Evolutionary conservation across 257 asterid genomes (phyloP).

Genomic region (Misopates orontium): DNA sequence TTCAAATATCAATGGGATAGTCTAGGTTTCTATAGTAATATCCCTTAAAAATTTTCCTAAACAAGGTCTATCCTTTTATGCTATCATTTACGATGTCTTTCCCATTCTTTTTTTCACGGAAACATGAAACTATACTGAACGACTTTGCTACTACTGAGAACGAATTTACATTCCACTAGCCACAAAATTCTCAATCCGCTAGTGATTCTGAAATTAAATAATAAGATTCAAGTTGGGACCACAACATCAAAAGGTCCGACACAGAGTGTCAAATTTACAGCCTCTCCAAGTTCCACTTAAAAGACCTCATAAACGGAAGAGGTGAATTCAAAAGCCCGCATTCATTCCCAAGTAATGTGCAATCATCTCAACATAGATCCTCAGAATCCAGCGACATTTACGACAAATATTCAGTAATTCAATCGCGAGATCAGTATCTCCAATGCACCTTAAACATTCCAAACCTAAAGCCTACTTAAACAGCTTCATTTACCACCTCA

Average conservation of each 20-base stretch:
- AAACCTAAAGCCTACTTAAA: not conserved
- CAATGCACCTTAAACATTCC: not conserved
- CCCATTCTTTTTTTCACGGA: not conserved
- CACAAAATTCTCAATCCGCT: not conserved
- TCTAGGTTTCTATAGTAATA: not conserved
- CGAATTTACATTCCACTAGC: not conserved
- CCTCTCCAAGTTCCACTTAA: too few species aligned
- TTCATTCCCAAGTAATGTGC: too few species aligned
- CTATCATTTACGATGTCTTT: not conserved
- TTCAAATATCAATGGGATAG: not conserved
- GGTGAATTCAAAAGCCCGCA: too few species aligned
- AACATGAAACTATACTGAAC: too few species aligned
- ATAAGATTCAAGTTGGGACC: not conserved
- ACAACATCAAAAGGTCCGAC: not conserved
- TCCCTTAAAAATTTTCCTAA: not conserved
- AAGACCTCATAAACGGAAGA: too few species aligned
- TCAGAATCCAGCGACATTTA: too few species aligned
- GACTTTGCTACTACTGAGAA: not conserved
- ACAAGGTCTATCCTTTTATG: slow-evolving; percentile 3
- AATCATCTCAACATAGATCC: too few species aligned
- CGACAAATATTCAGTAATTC: too few species aligned
- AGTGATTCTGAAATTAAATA: not conserved
- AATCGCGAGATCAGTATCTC: not conserved
- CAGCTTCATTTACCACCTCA: too few species aligned
- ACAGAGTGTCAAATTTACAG: too few species aligned